Evolutionary conservation across 495 filamentous ascomycete species (phyloP), one percentile per base, ranked within the genome.

Genomic region (Penicillium argentinense): DNA sequence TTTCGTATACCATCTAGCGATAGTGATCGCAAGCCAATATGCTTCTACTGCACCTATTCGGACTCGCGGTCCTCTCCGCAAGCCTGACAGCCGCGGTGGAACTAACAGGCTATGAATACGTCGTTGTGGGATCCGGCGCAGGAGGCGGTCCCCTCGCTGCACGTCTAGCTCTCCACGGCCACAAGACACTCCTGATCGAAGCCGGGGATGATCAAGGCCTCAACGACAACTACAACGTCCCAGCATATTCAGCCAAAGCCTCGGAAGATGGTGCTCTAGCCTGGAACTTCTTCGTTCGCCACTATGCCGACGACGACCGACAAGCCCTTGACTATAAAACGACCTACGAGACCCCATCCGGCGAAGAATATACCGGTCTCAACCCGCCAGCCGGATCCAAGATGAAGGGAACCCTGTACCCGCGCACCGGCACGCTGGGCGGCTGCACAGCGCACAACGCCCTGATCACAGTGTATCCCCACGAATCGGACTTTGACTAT

Each of bases 51-150:
- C 37, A 43, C 37, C 43, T 53, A n/a, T 47, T 53, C 26, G 24
- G 42, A 37, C 6, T 47, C 27, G 49, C 38, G 14, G 38, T 25
- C 25, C 18, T 40, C 5, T 24, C 43, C 14, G 33, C 43, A 2
- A 27, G 43, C 32, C 33, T 46, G 19, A 27, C 17, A 16, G 45
- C 36, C 3, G 34, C 45, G 3, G 36, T 47, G 16, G 26, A 47
- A 25, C 48, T 64, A 33, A 57, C 58, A 1, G 66, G 62, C 17
- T 85, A 85, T 58, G 84, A 86, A 47, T 86, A 86, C 61, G 75
- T 87, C 43, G 71, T 87, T 16, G 78, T 87, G 0, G 84, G 84
- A 25, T 78, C 74, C 26, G 84, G 83, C 14, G 78, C 83, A 3
- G 84, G 84, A 13, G 83, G 84, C 8, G 81, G 80, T 4, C 81